These are phyloP conservation scores for Mycothermus thermophilus DNA, from an alignment of 495 filamentous ascomycete genomes.

Conservation along the genomic window DNA sequence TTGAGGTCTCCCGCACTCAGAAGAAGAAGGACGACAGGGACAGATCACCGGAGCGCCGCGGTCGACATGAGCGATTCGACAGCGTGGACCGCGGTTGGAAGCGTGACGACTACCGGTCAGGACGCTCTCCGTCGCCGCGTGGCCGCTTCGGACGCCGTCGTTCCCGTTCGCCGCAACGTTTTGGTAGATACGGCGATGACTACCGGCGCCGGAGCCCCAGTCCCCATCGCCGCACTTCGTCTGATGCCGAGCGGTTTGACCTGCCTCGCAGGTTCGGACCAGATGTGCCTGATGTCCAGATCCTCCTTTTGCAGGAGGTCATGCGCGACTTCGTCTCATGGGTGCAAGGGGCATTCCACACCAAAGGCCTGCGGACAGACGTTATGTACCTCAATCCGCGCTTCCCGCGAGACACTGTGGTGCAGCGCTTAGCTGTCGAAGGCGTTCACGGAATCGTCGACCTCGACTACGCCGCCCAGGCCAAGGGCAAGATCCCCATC, in stretches of 20 bases:
- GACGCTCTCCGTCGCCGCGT: slow-evolving; percentile 38
- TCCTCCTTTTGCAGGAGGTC: slow-evolving; percentile 68
- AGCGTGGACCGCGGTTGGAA: slow-evolving; percentile 12
- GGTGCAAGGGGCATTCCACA: slow-evolving; percentile 61
- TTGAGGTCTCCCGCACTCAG: slow-evolving; percentile 79
- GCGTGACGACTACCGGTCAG: slow-evolving; percentile 55
- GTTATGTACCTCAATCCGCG: slow-evolving; percentile 66
- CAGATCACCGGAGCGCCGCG: slow-evolving; percentile 16
- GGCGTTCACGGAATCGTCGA: slow-evolving; percentile 77
- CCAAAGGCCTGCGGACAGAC: slow-evolving; percentile 56
- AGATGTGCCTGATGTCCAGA: slow-evolving; percentile 83
- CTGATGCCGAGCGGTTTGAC: slow-evolving; percentile 49
- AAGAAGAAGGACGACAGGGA: slow-evolving; percentile 51
- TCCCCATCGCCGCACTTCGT: slow-evolving; percentile 38
- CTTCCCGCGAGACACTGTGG: slow-evolving; percentile 57
- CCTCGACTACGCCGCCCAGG: slow-evolving; percentile 53
- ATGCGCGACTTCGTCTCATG: slow-evolving; percentile 69
- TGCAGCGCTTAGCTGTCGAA: slow-evolving; percentile 75
- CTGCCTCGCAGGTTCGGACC: slow-evolving; percentile 58
- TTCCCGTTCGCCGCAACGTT: slow-evolving; percentile 41
- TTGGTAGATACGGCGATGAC: slow-evolving; percentile 29
- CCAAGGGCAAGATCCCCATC: slow-evolving; percentile 55
- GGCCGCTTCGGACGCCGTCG: slow-evolving; percentile 33
- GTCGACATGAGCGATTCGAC: slow-evolving; percentile 26
- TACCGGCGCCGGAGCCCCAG: slow-evolving; percentile 53